phyloP scores from a whole-genome alignment of 2,329 filamentous ascomycete species.

The Pseudogymnoascus sp. region DNA sequence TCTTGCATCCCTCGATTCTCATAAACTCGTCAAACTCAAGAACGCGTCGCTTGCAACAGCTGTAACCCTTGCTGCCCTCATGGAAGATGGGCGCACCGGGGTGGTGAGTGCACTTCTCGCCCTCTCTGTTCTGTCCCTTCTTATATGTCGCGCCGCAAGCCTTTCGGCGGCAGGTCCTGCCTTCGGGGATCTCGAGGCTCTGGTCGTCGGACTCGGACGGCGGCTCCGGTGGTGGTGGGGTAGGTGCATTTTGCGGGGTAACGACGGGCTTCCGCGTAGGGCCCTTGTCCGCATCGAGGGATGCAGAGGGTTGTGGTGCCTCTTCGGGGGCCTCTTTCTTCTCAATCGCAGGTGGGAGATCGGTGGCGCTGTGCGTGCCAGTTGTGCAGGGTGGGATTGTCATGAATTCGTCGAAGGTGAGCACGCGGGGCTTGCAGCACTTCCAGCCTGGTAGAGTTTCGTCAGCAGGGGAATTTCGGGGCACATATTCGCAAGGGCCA shows the following conservation, averaged over 20 bases:
- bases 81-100: conserved; percentile 91
- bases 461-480: neutral
- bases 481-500: conserved; percentile 5
- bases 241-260: conserved; percentile 34
- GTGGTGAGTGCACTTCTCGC: conserved; percentile 79
- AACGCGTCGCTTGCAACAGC: conserved; percentile 90
- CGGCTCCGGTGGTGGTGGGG: conserved; percentile 46
- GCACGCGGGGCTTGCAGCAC: conserved; percentile 93
- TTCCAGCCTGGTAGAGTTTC: conserved; percentile 68
- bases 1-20: conserved; percentile 86
- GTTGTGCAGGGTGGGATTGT: conserved; percentile 84
- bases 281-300: conserved; percentile 38
- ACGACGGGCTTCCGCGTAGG: conserved; percentile 38
- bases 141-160: conserved; percentile 64
- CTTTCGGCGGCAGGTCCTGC: conserved; percentile 68
- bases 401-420: conserved; percentile 98
- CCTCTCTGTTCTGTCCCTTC: conserved; percentile 51
- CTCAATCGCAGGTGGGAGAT: conserved; percentile 56
- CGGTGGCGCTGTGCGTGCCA: conserved; percentile 85
- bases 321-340: conserved; percentile 44
- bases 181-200: conserved; percentile 62
- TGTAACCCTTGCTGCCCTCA: conserved; percentile 96
- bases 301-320: conserved; percentile 24
- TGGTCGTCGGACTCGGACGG: conserved; percentile 88
- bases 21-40: conserved; percentile 97